phyloP scores from a whole-genome alignment of 2,329 filamentous ascomycete genomes.

The Fusarium tuaranense region DNA sequence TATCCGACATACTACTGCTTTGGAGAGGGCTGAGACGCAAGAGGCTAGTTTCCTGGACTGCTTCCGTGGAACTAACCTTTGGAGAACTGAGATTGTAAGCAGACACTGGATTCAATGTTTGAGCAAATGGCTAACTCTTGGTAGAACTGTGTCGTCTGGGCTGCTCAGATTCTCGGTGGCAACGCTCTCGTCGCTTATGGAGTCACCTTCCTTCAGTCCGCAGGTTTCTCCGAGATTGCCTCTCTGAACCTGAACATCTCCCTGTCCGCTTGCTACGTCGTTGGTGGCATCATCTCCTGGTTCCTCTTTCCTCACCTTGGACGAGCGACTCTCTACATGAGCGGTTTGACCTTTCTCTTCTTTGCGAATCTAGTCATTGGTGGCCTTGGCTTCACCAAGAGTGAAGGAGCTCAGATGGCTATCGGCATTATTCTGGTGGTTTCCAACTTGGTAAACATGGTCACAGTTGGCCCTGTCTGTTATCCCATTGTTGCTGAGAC shows the following conservation, averaged over 20 bases:
- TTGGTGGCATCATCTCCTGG: conserved; percentile 55
- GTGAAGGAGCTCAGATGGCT: conserved; percentile 17
- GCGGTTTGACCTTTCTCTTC: conserved; percentile 54
- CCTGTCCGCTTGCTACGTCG: conserved; percentile 54
- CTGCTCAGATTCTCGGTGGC: conserved; percentile 53
- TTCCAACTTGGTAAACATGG: conserved; percentile 49
- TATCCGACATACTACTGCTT: conserved; percentile 33
- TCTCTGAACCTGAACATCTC: conserved; percentile 55
- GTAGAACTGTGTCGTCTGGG: conserved; percentile 53
- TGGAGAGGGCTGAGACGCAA: conserved; percentile 52
- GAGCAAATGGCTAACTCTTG: too few species aligned
- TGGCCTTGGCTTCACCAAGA: conserved; percentile 15
- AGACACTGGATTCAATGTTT: too few species aligned
- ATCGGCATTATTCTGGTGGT: conserved; percentile 44
- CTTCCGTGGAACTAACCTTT: conserved; percentile 57
- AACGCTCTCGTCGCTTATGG: conserved; percentile 51
- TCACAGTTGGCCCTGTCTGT: conserved; percentile 50
- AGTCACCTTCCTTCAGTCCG: conserved; percentile 53
- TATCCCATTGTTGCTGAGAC: conserved; percentile 55
- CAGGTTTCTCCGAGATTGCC: conserved; percentile 51
- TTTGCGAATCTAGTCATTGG: conserved; percentile 46
- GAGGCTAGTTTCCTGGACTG: conserved; percentile 55
- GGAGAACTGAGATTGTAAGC: conserved; percentile 55
- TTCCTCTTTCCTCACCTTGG: conserved; percentile 54
- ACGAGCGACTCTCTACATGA: conserved; percentile 55